These are phyloP conservation scores for Alternaria sp. DNA, from an alignment of 2,329 filamentous ascomycete genomes.

Conservation along the genomic window DNA sequence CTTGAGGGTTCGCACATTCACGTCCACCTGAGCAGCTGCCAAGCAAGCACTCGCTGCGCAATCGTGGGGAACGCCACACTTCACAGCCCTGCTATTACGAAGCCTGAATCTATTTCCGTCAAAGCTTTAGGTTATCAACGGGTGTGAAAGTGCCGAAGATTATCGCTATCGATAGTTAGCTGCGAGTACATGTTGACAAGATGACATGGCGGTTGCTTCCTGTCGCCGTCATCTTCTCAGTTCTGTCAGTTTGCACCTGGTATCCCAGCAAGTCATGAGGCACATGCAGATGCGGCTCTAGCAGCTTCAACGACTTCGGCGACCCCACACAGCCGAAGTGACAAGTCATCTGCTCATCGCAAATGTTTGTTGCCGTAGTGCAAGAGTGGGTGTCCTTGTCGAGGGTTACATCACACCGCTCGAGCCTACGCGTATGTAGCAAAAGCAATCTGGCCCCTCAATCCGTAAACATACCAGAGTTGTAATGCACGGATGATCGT, in stretches of 20 bases:
- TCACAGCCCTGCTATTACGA: constrained; percentile 18
- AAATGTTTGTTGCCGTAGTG: not conserved
- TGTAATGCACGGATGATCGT: not conserved
- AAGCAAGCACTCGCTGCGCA: constrained; percentile 12
- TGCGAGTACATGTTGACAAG: not conserved
- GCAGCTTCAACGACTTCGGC: not conserved
- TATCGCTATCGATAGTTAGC: not conserved
- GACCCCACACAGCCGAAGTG: not conserved
- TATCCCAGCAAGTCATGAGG: not conserved
- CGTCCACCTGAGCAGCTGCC: constrained; percentile 6
- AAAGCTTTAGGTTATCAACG: not conserved
- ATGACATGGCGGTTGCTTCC: not conserved
- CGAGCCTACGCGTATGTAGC: not conserved
- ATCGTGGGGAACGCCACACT: constrained; percentile 14
- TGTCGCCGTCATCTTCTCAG: not conserved
- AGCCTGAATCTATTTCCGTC: constrained; percentile 11
- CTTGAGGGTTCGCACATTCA: not conserved
- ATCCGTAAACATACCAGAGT: not conserved
- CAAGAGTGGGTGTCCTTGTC: not conserved
- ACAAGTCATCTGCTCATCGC: not conserved
- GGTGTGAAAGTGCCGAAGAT: not conserved
- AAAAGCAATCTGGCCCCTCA: not conserved
- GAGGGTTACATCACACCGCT: not conserved
- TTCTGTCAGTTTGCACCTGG: not conserved
- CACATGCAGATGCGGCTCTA: not conserved